Evolutionary conservation across 768 basidiomycete genomes (phyloP), one percentile per base, ranked within the genome.

Genomic region (Cyathus striatus): DNA sequence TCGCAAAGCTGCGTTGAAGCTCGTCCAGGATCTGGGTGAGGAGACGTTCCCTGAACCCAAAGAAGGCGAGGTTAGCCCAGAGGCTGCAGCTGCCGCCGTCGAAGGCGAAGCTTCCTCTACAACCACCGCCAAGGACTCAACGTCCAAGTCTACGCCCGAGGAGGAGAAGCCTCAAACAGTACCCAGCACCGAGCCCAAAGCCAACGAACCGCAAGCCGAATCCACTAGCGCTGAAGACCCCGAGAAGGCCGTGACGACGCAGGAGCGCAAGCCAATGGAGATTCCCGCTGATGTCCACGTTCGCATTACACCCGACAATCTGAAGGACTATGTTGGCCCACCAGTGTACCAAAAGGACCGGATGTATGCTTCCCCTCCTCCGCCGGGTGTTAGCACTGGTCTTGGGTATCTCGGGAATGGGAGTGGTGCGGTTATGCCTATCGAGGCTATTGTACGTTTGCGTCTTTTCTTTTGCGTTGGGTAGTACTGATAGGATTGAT

Each of bases 251-350:
- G 76, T 88, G 23, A 96, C 92, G 5, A 95, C 91, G 2, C 71
- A 74, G 42, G 76, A 86, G 37, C 81, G 90, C 30, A 68, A 86
- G 56, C 91, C 95, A 2, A 72, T 98, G 59, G 69, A 73, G 27
- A 79, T 99, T 5, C 96, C 95, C 0, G 70, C 76, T 5, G 64
- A 73, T 4, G 85, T 98, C 0, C 83, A 85, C 57, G 76, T 99
- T 13, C 70, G 72, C 27, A 90, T 99, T 56, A 86, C 83, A 0
- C 76, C 84, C 0, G 90, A 91, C 26, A 95, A 90, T 50, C 60
- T 99, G 54, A 90, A 94, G 64, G 94, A 95, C 46, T 99, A 97
- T 50, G 94, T 99, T 25, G 96, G 96, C 0, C 93, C 95, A 12
- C 90, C 90, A 5, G 73, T 96, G 35, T 98, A 96, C 61, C 90